Evolutionary conservation across 2,329 filamentous ascomycete genomes (phyloP).

Genomic region (Hypomyces perniciosus): DNA sequence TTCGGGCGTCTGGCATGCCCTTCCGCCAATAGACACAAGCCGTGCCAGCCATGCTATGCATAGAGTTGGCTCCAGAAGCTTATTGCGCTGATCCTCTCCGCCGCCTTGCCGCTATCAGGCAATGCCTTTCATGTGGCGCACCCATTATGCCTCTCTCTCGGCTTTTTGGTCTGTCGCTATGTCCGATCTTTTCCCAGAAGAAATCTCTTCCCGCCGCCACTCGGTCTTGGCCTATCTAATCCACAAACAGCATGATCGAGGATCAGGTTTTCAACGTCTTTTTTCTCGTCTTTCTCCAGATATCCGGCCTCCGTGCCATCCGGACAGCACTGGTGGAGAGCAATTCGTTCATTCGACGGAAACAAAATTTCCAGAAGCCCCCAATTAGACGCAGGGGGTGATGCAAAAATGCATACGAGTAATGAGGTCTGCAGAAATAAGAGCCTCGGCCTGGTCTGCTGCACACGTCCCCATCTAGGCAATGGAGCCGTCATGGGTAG

Average conservation of each 20-base stretch:
- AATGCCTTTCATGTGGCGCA: not conserved
- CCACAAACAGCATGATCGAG: not conserved
- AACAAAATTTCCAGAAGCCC: too few relatives aligned
- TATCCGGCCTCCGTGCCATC: not conserved
- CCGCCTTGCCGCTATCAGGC: not conserved
- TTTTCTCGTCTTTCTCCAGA: too few relatives aligned
- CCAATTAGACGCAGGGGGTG: not conserved
- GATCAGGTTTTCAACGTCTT: not conserved
- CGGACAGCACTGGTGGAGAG: not conserved
- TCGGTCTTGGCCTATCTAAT: not conserved
- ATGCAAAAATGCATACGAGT: not conserved
- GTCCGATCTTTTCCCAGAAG: not conserved
- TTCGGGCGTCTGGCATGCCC: not conserved
- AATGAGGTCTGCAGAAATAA: not conserved
- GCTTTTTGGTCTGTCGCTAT: not conserved
- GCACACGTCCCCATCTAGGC: not conserved
- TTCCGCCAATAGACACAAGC: not conserved
- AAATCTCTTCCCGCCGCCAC: not conserved
- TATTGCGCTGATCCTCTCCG: not conserved
- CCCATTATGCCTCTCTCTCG: not conserved
- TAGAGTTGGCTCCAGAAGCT: not conserved
- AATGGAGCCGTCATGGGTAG: not conserved
- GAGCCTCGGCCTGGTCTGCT: conserved; percentile 7
- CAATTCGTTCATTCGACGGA: not conserved
- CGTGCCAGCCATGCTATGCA: not conserved